These are phyloP conservation scores for Yarrowia keelungensis DNA, from an alignment of 805 yeast species.

Conservation along the genomic window DNA sequence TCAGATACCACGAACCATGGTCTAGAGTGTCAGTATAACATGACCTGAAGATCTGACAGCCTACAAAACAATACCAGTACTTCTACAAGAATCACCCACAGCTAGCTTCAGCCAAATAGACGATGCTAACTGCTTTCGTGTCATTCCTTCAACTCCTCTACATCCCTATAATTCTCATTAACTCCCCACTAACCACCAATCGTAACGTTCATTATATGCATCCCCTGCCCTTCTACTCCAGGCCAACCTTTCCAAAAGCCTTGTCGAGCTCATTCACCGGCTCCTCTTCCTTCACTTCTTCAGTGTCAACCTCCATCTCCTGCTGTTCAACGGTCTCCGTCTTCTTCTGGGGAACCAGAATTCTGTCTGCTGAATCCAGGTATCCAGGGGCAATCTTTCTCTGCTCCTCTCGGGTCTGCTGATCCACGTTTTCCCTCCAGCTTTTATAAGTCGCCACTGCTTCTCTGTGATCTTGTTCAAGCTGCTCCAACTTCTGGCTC, in stretches of 20 bases:
- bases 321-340: slow-evolving; percentile 2
- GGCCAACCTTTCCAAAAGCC: slow-evolving; percentile 45
- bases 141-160: too few relatives aligned
- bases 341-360: slow-evolving; percentile 45
- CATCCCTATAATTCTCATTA: too few relatives aligned
- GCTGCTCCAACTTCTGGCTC: slow-evolving; percentile 46
- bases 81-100: too few relatives aligned
- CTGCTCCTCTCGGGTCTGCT: slow-evolving; percentile 44
- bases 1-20: too few relatives aligned
- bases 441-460: slow-evolving; percentile 46
- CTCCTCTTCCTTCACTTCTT: slow-evolving; percentile 10
- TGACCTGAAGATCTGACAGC: too few relatives aligned
- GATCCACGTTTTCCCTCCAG: slow-evolving; percentile 49
- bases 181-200: too few relatives aligned
- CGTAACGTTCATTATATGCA: slow-evolving; percentile 9
- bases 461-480: slow-evolving; percentile 45
- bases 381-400: slow-evolving; percentile 56
- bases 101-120: too few relatives aligned
- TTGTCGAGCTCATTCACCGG: slow-evolving; percentile 44
- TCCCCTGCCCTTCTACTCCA: background rate
- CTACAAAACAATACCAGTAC: too few relatives aligned
- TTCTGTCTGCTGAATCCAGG: slow-evolving; percentile 47
- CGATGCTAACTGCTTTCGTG: too few relatives aligned
- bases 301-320: slow-evolving; percentile 9
- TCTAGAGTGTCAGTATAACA: too few relatives aligned